These are phyloP conservation scores for Marasmius oreades DNA, from an alignment of 1,284 basidiomycete species.

Conservation along the genomic window DNA sequence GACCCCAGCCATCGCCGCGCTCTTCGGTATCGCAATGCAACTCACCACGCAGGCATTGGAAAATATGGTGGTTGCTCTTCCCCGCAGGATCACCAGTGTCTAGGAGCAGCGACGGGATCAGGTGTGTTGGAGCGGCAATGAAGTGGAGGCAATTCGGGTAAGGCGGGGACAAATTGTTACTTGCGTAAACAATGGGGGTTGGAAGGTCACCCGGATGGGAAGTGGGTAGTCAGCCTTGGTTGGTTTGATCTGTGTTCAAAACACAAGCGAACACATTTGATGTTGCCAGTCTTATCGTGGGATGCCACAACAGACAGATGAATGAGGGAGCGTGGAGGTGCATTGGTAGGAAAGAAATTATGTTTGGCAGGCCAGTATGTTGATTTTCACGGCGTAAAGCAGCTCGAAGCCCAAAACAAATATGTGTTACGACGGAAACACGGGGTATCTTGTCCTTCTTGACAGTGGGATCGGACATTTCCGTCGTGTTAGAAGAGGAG, in stretches of 20 bases:
- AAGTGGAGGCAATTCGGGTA: too few species aligned
- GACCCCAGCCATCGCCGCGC: too few species aligned
- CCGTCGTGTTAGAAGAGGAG: slow-evolving; percentile 42
- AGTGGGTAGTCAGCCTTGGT: slow-evolving; percentile 56
- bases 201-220: slow-evolving; percentile 63
- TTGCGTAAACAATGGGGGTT: slow-evolving; percentile 73
- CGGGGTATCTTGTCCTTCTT: slow-evolving; percentile 41
- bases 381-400: slow-evolving; percentile 8
- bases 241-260: slow-evolving; percentile 10
- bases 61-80: too few species aligned
- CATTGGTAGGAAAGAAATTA: slow-evolving; percentile 39
- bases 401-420: slow-evolving; percentile 24
- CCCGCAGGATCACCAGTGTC: too few species aligned
- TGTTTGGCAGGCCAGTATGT: slow-evolving; percentile 45
- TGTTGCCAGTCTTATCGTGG: background rate
- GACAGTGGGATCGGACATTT: slow-evolving; percentile 47
- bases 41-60: too few species aligned
- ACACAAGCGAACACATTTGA: background rate
- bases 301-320: slow-evolving; percentile 31
- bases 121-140: too few species aligned
- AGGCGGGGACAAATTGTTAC: too few species aligned
- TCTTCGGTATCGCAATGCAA: too few species aligned
- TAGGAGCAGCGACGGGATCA: too few species aligned
- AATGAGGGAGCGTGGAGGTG: slow-evolving; percentile 30
- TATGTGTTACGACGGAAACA: slow-evolving; percentile 46